phyloP scores from a whole-genome alignment of 1,139 yeast genomes.

The Kodamaea suecica region DNA sequence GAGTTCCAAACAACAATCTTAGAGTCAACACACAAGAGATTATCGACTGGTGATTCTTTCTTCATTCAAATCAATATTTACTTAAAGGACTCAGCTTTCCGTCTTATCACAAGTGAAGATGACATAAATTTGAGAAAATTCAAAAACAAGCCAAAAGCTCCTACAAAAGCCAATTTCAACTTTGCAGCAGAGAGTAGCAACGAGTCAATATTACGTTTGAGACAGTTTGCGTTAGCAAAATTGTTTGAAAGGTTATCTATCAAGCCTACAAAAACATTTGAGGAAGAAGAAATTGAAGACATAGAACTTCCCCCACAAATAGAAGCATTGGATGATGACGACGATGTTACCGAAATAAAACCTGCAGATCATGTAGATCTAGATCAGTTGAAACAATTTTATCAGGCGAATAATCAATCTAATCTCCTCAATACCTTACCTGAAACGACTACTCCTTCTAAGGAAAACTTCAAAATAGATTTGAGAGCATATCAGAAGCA shows the following conservation, averaged over 20 bases:
- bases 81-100: constrained; percentile 53
- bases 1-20: constrained; percentile 58
- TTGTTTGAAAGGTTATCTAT: constrained; percentile 49
- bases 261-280: constrained; percentile 12
- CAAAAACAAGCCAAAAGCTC: constrained; percentile 6
- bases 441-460: constrained; percentile 58
- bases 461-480: constrained; percentile 49
- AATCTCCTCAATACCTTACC: constrained; percentile 53
- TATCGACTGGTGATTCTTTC: constrained; percentile 74
- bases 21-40: constrained; percentile 50
- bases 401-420: constrained; percentile 59
- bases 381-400: constrained; percentile 75
- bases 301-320: constrained; percentile 2
- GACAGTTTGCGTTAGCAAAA: constrained; percentile 56
- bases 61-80: constrained; percentile 62
- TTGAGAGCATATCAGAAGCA: constrained; percentile 74
- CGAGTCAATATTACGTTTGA: constrained; percentile 50
- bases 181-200: constrained; percentile 49
- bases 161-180: constrained; percentile 18
- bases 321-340: constrained; percentile 11
- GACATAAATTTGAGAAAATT: constrained; percentile 7
- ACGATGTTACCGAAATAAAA: constrained; percentile 16
- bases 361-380: constrained; percentile 48
- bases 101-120: constrained; percentile 7
- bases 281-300: constrained; percentile 6